Conservation (phyloP, 78 protist genomes). For the Dictyostelium firmibasis region DNA sequence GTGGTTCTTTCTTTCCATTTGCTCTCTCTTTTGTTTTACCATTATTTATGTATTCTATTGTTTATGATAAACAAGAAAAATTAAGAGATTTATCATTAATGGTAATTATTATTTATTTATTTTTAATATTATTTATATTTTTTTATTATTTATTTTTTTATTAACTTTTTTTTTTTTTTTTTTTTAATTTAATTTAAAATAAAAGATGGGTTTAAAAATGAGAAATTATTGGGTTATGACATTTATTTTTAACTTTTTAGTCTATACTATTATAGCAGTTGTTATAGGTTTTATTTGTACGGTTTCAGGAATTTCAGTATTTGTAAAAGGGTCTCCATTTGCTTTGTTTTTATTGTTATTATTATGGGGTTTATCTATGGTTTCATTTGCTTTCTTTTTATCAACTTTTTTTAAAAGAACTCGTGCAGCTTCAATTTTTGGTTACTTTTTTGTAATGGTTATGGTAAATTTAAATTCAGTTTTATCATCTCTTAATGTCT, state of each 20-base stretch:
- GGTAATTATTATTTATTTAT: background rate
- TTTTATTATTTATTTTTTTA: background rate
- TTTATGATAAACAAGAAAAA: conserved; percentile 70
- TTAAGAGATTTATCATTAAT: conserved; percentile 44
- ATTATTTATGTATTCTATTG: conserved; percentile 45
- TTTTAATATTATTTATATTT: too few relatives aligned
- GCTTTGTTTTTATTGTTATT: conserved; percentile 69
- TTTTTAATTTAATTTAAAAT: background rate
- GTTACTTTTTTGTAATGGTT: conserved; percentile 76
- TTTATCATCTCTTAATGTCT: background rate
- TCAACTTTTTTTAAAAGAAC: conserved; percentile 48
- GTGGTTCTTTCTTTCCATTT: conserved; percentile 69
- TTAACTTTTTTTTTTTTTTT: background rate
- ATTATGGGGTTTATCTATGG: conserved; percentile 72
- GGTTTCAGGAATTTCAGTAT: background rate
- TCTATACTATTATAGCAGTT: conserved; percentile 26
- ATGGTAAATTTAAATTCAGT: conserved; percentile 42
- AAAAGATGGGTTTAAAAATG: conserved; percentile 75
- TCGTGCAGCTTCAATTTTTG: conserved; percentile 60
- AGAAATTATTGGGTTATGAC: conserved; percentile 82
- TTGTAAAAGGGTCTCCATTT: conserved; percentile 10
- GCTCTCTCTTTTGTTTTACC: conserved; percentile 67
- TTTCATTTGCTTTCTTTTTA: conserved; percentile 70
- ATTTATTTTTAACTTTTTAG: conserved; percentile 48
- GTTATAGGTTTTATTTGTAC: conserved; percentile 30